A percentile compares a stretch with the other conserved stretches of the same genome.
Conservation (phyloP, 2,329 filamentous ascomycete genomes). For the Chaetomium olivaceum region DNA sequence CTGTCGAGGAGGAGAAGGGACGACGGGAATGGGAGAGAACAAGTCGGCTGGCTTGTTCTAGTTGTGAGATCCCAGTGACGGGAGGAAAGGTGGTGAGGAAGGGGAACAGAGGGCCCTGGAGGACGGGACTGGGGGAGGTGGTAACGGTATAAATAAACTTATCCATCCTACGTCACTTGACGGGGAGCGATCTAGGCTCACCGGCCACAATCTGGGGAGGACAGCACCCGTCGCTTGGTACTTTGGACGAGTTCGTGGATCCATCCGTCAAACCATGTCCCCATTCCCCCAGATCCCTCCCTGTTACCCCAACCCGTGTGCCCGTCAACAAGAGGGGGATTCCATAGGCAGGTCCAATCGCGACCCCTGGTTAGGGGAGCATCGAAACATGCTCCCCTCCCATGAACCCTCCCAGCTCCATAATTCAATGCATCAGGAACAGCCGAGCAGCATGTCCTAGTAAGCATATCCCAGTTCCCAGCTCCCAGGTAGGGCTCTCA, state of each 20-base stretch:
- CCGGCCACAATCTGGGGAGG: neutral
- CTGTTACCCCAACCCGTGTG: conserved; percentile 13
- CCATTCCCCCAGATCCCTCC: conserved; percentile 10
- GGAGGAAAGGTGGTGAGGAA: neutral
- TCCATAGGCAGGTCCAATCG: conserved; percentile 1
- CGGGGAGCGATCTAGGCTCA: neutral
- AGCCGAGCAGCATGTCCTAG: conserved; percentile 1
- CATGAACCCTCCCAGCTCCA: neutral
- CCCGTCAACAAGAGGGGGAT: neutral
- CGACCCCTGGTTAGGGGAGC: neutral
- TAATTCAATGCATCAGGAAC: conserved; percentile 4
- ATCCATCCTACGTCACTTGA: conserved; percentile 7
- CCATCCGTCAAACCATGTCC: neutral
- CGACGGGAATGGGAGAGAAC: neutral
- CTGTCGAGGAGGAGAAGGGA: neutral
- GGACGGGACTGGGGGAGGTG: neutral
- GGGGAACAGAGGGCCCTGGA: neutral
- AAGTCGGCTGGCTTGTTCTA: neutral
- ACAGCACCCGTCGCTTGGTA: neutral
- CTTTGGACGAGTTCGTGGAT: neutral
- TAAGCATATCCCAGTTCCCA: neutral
- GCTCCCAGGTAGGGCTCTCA: neutral
- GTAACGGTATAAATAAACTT: conserved; percentile 13
- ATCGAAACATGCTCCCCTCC: neutral
- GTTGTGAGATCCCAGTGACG: neutral